These are phyloP conservation scores for Paragyromitra xinjiangensis DNA, from an alignment of 495 filamentous ascomycete species.

Conservation along the genomic window DNA sequence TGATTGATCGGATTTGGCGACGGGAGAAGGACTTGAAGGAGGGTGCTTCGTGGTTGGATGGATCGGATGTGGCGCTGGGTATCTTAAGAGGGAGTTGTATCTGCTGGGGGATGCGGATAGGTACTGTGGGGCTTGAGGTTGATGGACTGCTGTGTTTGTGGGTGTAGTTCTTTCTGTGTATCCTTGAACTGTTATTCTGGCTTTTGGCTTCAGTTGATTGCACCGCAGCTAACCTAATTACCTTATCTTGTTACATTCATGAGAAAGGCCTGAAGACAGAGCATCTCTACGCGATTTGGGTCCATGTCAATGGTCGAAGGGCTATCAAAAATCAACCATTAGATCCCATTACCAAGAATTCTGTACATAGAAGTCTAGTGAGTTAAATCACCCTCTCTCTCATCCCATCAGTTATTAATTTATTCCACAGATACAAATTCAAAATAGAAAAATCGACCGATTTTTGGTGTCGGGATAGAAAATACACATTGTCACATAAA, in stretches of 20 bases:
- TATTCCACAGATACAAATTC: neutral
- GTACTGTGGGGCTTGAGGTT: neutral
- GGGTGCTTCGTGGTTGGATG: neutral
- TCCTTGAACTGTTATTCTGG: neutral
- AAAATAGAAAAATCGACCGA: neutral
- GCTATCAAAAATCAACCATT: neutral
- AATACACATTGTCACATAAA: neutral
- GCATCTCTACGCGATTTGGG: neutral
- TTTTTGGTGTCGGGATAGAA: neutral
- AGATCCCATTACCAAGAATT: neutral
- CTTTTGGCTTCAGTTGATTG: neutral
- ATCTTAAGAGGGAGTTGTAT: slow-evolving; percentile 3
- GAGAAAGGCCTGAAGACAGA: neutral
- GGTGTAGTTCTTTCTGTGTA: neutral
- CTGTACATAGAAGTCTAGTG: neutral
- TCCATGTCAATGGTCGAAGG: neutral
- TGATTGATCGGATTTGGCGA: neutral
- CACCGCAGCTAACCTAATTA: neutral
- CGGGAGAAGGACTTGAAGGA: neutral
- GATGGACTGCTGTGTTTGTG: no score
- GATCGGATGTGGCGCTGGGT: neutral
- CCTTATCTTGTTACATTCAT: neutral
- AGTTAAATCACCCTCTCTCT: neutral
- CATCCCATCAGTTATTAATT: neutral
- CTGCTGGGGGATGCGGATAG: neutral